Base-by-base conservation (phyloP, 495 filamentous ascomycete genomes). In the Chaetomidium leptoderma region DNA sequence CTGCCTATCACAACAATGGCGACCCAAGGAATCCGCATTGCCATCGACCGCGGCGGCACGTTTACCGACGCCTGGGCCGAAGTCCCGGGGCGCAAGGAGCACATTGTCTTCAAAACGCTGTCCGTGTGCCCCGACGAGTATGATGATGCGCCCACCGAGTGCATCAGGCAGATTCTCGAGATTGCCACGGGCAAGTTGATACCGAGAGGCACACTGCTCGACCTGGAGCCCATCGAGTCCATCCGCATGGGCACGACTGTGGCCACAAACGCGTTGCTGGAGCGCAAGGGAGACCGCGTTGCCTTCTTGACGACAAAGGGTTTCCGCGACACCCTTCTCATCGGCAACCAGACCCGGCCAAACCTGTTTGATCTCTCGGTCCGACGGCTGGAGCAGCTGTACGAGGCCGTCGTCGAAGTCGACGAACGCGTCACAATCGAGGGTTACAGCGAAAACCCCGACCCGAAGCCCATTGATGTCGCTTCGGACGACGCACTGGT, bases 101-200 rank as follows among this genome's bases (percentile, higher is more conserved):
- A 86, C 40, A 85, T 95, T 44, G 83, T 96, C 53, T 83, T 96
- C 66, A 96, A 96, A 71, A 78, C 95, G 0, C 81, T 96, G 6
- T 93, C 89, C n/a, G 89, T 92, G 47, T 91, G 95, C 70, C 91
- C 91, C 45, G 78, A 82, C 52, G 92, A 96, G 70, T 96, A 96
- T 63, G 78, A 83, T 47, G 91, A 96, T 81, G 91, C 91, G 2
- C 91, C 91, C 1, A 83, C 91, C 7, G 91, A 96, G 67, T 93
- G 91, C 37, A 96, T 98, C 63, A 85, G 93, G 13, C 88, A 92
- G 51, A 84, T 97, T 46, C 79, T 97, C n/a, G n/a, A n/a, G n/a
- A n/a, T n/a, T n/a, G n/a, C n/a, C n/a, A n/a, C n/a, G 5, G 79
- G 81, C 37, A n/a, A 82, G 46, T 79, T 91, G 39, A 87, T 93